These are phyloP conservation scores for Hordeum pubiflorum DNA, from an alignment of 202 grass and related monocot genomes.

Conservation along the genomic window DNA sequence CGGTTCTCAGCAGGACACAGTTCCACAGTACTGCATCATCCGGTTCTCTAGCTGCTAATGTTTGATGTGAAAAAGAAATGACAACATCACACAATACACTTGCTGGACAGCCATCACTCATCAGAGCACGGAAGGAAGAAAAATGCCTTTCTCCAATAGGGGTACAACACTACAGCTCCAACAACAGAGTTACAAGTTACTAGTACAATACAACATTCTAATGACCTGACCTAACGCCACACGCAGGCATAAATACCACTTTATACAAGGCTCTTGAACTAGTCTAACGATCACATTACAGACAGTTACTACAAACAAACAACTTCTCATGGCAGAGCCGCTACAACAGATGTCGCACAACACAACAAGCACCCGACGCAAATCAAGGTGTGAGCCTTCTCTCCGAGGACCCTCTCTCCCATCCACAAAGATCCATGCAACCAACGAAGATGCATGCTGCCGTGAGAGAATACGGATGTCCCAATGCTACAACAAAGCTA, in stretches of 20 bases:
- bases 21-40: not conserved
- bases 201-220: slow-evolving; percentile 20
- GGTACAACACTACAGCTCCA: slow-evolving; percentile 23
- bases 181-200: slow-evolving; percentile 24
- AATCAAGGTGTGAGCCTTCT: slow-evolving; percentile 17
- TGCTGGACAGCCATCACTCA: not conserved
- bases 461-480: not conserved
- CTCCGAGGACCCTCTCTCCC: not conserved
- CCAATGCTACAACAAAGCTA: slow-evolving; percentile 4
- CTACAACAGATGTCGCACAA: slow-evolving; percentile 28
- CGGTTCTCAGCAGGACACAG: not conserved
- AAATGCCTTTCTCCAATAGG: not conserved
- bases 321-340: not conserved
- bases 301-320: slow-evolving; percentile 18
- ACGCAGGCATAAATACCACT: not conserved
- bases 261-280: slow-evolving; percentile 24
- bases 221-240: slow-evolving; percentile 7
- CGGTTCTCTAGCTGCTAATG: not conserved
- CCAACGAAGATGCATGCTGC: slow-evolving; percentile 7
- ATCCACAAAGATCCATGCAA: slow-evolving; percentile 15
- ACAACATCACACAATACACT: not conserved
- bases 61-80: not conserved
- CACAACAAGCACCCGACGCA: slow-evolving; percentile 8
- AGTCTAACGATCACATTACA: slow-evolving; percentile 41
- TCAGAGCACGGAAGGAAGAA: not conserved